Evolutionary conservation across 176 grass and related monocot species (phyloP).

Genomic region (Oryza australiensis): DNA sequence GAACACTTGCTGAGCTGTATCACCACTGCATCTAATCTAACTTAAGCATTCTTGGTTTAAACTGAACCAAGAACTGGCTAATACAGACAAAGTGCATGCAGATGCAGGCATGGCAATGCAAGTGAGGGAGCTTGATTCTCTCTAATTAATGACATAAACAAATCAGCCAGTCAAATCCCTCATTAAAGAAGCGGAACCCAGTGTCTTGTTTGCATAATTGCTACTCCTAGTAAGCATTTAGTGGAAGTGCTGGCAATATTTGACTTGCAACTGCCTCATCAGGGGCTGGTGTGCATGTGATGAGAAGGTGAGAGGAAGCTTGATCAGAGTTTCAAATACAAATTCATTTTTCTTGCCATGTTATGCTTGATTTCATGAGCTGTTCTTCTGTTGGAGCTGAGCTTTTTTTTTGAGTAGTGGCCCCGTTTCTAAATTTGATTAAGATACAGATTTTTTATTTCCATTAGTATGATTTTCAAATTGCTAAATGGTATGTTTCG

Average conservation of each 20-base stretch:
- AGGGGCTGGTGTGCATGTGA: slow-evolving; percentile 29
- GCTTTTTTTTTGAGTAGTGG: background rate
- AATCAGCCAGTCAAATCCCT: background rate
- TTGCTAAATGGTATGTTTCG: too few species aligned
- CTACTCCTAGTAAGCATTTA: slow-evolving; percentile 1
- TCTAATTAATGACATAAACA: slow-evolving; percentile 6
- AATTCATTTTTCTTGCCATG: slow-evolving; percentile 20
- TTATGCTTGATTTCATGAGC: slow-evolving; percentile 23
- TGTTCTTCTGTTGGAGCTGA: slow-evolving; percentile 21
- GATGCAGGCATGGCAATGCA: background rate
- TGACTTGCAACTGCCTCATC: slow-evolving; percentile 35
- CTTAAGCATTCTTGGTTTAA: background rate
- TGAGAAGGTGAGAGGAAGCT: slow-evolving; percentile 39
- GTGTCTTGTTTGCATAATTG: background rate
- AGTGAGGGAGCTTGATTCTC: background rate
- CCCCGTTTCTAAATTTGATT: too few species aligned
- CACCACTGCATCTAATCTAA: background rate
- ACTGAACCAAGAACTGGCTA: background rate
- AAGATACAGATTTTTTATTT: too few species aligned
- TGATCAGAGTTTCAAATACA: slow-evolving; percentile 19
- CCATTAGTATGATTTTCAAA: too few species aligned
- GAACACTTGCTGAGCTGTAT: background rate
- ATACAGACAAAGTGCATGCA: background rate
- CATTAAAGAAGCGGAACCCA: background rate
- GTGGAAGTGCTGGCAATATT: slow-evolving; percentile 19